Percentiles rank a stretch among this genome's conserved stretches.
These are phyloP conservation scores for Radiomyces spectabilis DNA, from an alignment of 192 early-diverging fungal genomes.

Conservation along the genomic window DNA sequence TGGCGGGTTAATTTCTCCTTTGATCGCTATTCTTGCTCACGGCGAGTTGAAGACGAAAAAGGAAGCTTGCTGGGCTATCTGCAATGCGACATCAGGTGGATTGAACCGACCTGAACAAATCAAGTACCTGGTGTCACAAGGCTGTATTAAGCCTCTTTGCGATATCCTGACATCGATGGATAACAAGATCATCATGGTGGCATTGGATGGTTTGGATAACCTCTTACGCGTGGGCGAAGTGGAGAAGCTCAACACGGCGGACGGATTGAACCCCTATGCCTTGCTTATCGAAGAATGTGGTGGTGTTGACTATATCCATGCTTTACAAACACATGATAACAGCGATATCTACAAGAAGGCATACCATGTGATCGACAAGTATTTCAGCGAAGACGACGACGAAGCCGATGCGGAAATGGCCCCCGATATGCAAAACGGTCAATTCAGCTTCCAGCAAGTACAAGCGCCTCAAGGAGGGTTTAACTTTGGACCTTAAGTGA, in stretches of 20 bases:
- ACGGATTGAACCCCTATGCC: constrained; percentile 79
- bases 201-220: constrained; percentile 97
- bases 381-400: constrained; percentile 84
- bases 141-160: constrained; percentile 92
- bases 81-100: constrained; percentile 94
- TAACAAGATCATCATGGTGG: constrained; percentile 94
- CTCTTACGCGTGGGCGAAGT: constrained; percentile 93
- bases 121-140: constrained; percentile 85
- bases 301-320: constrained; percentile 94
- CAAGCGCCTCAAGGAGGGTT: constrained; percentile 73
- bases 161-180: constrained; percentile 87
- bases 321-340: constrained; percentile 92
- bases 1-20: constrained; percentile 86
- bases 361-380: constrained; percentile 92
- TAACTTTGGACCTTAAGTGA: constrained; percentile 57
- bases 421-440: constrained; percentile 73
- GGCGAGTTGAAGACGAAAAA: constrained; percentile 99
- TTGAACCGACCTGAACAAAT: constrained; percentile 90
- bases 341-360: constrained; percentile 96
- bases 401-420: constrained; percentile 68
- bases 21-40: constrained; percentile 76
- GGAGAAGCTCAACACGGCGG: constrained; percentile 53
- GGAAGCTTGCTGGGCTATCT: constrained; percentile 99
- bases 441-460: constrained; percentile 72
- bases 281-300: constrained; percentile 87